A percentile compares a stretch with the other conserved stretches of the same genome.
These are phyloP conservation scores for Hyphodiscus sp. DNA, from an alignment of 2,329 filamentous ascomycete genomes.

Conservation along the genomic window DNA sequence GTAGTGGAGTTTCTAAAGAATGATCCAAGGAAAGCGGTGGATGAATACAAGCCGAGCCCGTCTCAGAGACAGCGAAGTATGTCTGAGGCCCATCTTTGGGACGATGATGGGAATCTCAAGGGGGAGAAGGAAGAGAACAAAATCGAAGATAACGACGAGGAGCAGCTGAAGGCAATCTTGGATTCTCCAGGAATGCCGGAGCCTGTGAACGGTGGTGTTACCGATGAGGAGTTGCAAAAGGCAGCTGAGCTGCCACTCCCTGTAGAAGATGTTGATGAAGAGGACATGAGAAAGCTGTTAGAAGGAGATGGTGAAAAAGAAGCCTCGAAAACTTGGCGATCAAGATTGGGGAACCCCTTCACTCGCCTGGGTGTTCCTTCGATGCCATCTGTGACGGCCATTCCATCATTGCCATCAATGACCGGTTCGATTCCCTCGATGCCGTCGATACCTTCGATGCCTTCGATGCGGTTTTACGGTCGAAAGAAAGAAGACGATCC, in stretches of 20 bases:
- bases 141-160: constrained; percentile 13
- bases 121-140: background rate
- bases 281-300: background rate
- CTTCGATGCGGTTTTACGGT: background rate
- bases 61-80: constrained; percentile 10
- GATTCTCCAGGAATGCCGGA: constrained; percentile 17
- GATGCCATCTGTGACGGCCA: background rate
- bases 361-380: no score
- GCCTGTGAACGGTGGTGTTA: constrained; percentile 16
- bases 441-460: background rate
- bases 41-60: constrained; percentile 17
- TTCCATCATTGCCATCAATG: background rate
- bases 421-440: background rate
- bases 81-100: constrained; percentile 15
- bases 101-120: constrained; percentile 22
- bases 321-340: background rate
- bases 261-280: constrained; percentile 5
- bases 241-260: constrained; percentile 18
- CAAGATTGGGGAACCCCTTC: background rate
- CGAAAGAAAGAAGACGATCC: no score
- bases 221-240: constrained; percentile 16
- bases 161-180: constrained; percentile 21
- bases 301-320: constrained; percentile 5
- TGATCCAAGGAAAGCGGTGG: constrained; percentile 15
- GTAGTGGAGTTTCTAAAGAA: constrained; percentile 16